Conservation (phyloP, 2,329 filamentous ascomycete genomes). For the Colletotrichum filicis region DNA sequence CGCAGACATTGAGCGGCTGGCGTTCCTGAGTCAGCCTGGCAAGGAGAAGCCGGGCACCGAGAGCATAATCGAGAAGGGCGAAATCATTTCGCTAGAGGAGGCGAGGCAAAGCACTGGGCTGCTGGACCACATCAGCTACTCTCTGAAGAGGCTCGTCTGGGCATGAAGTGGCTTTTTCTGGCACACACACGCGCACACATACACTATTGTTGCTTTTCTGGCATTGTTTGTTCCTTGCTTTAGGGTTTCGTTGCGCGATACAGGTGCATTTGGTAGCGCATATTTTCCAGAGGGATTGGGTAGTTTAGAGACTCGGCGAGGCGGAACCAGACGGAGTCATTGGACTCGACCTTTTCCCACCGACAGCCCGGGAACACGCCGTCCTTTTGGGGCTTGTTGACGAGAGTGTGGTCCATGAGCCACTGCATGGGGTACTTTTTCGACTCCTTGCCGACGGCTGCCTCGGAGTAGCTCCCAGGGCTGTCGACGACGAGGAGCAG, state of each 20-base stretch:
- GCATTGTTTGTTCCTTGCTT: slow-evolving; percentile 2
- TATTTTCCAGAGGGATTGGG: slow-evolving; percentile 89
- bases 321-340: slow-evolving; percentile 89
- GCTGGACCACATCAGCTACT: slow-evolving; percentile 88
- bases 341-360: slow-evolving; percentile 81
- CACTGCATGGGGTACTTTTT: slow-evolving; percentile 92
- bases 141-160: slow-evolving; percentile 95
- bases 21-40: slow-evolving; percentile 57
- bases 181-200: background rate
- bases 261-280: slow-evolving; percentile 93
- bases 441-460: slow-evolving; percentile 71
- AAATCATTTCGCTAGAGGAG: slow-evolving; percentile 86
- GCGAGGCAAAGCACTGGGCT: slow-evolving; percentile 89
- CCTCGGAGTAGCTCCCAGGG: slow-evolving; percentile 90
- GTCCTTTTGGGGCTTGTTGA: slow-evolving; percentile 52
- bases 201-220: background rate
- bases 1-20: slow-evolving; percentile 79
- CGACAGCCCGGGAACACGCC: slow-evolving; percentile 44
- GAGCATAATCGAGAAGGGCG: slow-evolving; percentile 64
- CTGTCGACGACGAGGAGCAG: slow-evolving; percentile 90
- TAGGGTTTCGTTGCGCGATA: slow-evolving; percentile 60
- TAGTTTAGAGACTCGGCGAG: slow-evolving; percentile 76
- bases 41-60: slow-evolving; percentile 53
- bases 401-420: slow-evolving; percentile 85
- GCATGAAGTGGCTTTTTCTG: slow-evolving; percentile 48